Conservation (phyloP, 148 eudicot genomes). For the Hydrangea macrophylla region DNA sequence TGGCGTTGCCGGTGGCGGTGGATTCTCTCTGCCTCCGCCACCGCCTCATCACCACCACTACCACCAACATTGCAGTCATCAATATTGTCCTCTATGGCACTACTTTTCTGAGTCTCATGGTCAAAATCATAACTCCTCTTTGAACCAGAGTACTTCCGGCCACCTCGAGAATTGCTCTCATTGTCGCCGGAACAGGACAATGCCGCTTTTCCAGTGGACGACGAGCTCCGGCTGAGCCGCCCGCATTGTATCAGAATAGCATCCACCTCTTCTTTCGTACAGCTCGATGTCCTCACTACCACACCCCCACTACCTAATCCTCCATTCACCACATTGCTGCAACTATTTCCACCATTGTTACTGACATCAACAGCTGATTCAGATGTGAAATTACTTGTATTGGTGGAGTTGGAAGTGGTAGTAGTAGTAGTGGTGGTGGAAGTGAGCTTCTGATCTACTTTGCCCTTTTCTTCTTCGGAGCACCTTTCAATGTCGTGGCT, state of each 20-base stretch:
- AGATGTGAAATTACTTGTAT: neutral
- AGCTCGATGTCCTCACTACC: slow-evolving; percentile 78
- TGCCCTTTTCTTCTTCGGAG: slow-evolving; percentile 21
- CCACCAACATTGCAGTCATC: neutral
- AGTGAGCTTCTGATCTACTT: slow-evolving; percentile 13
- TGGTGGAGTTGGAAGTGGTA: neutral
- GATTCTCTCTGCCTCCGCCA: slow-evolving; percentile 26
- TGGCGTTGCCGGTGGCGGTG: slow-evolving; percentile 26
- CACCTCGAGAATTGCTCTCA: slow-evolving; percentile 5
- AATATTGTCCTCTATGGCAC: slow-evolving; percentile 14
- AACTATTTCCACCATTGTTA: slow-evolving; percentile 13
- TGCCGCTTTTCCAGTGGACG: slow-evolving; percentile 51
- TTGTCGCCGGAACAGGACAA: slow-evolving; percentile 2
- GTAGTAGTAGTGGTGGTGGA: neutral
- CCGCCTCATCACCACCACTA: slow-evolving; percentile 22
- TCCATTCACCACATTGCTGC: slow-evolving; percentile 25
- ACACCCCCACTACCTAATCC: slow-evolving; percentile 18
- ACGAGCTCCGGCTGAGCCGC: slow-evolving; percentile 78
- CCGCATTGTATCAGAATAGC: slow-evolving; percentile 93
- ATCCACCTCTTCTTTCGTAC: slow-evolving; percentile 88
- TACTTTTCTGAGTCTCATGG: slow-evolving; percentile 36
- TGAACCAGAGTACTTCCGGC: slow-evolving; percentile 69
- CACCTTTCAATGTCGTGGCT: slow-evolving; percentile 49
- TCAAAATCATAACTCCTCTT: slow-evolving; percentile 93
- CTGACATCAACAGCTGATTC: slow-evolving; percentile 13